A percentile compares a stretch with the other conserved stretches of the same genome.
phyloP scores from a whole-genome alignment of 306 rosid species.

The Chamaecrista fasciculata region DNA sequence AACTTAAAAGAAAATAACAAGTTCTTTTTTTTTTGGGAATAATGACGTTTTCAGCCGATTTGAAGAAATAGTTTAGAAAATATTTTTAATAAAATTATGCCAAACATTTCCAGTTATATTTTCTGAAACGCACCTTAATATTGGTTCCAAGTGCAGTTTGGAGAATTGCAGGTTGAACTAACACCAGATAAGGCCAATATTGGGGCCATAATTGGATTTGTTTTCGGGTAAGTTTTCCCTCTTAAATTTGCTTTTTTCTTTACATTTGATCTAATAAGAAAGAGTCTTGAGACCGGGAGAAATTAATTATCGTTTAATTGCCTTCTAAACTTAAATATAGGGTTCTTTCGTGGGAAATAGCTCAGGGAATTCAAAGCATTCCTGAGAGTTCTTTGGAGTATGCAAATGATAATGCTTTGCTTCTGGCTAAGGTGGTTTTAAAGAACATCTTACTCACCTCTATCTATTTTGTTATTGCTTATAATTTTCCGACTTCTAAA shows the following conservation, averaged over 20 bases:
- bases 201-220: slow-evolving; percentile 65
- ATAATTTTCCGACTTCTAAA: slow-evolving; percentile 21
- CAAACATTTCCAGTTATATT: too few species aligned
- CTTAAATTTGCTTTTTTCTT: not conserved
- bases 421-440: slow-evolving; percentile 75
- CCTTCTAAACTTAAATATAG: slow-evolving; percentile 35
- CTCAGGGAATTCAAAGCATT: slow-evolving; percentile 72
- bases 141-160: slow-evolving; percentile 62
- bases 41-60: too few species aligned
- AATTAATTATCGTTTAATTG: slow-evolving; percentile 11
- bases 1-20: too few species aligned
- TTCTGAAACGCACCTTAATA: too few species aligned
- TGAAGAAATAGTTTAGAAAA: too few species aligned
- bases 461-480: slow-evolving; percentile 1
- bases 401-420: slow-evolving; percentile 84
- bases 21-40: too few species aligned
- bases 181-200: slow-evolving; percentile 70
- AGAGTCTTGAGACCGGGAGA: not conserved
- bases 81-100: too few species aligned
- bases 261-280: not conserved
- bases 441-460: slow-evolving; percentile 13
- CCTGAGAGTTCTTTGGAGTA: slow-evolving; percentile 76
- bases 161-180: slow-evolving; percentile 83
- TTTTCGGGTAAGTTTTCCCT: slow-evolving; percentile 60
- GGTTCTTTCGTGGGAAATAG: slow-evolving; percentile 82